phyloP scores from a whole-genome alignment of 1,284 basidiomycete genomes.

The Lignosus rhinocerotis region DNA sequence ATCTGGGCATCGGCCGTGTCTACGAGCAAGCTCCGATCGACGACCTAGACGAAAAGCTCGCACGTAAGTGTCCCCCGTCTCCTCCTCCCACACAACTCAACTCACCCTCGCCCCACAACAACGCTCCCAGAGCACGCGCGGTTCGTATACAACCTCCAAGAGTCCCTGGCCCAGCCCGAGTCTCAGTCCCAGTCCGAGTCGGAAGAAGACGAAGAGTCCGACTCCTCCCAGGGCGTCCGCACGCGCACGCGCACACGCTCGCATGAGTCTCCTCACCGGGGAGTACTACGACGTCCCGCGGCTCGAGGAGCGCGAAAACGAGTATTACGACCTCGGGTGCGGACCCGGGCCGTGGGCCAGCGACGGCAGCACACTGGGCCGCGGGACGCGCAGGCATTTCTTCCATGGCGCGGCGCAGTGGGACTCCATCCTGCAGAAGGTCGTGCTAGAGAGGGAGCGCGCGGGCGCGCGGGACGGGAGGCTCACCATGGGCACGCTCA shows the following conservation, averaged over 20 bases:
- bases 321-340: constrained; percentile 30
- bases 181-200: constrained; percentile 42
- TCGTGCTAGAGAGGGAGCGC: constrained; percentile 15
- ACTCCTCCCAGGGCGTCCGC: constrained; percentile 36
- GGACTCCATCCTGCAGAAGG: constrained; percentile 33
- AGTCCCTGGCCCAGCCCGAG: constrained; percentile 37
- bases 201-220: constrained; percentile 55
- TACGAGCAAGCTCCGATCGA: constrained; percentile 43
- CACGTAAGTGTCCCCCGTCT: constrained; percentile 51
- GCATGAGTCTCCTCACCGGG: constrained; percentile 69
- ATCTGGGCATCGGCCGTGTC: constrained; percentile 57
- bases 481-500: constrained; percentile 11
- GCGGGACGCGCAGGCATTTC: constrained; percentile 47
- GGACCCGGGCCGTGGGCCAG: constrained; percentile 27
- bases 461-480: constrained; percentile 8
- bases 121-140: constrained; percentile 54
- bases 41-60: constrained; percentile 65
- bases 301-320: constrained; percentile 31
- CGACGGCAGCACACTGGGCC: constrained; percentile 3
- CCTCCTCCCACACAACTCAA: neutral
- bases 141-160: constrained; percentile 64
- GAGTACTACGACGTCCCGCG: constrained; percentile 50
- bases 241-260: constrained; percentile 39
- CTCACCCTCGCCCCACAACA: neutral
- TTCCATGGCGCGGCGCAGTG: constrained; percentile 52